Conservation (phyloP, 768 basidiomycete species). For the Lactarius quietus region DNA sequence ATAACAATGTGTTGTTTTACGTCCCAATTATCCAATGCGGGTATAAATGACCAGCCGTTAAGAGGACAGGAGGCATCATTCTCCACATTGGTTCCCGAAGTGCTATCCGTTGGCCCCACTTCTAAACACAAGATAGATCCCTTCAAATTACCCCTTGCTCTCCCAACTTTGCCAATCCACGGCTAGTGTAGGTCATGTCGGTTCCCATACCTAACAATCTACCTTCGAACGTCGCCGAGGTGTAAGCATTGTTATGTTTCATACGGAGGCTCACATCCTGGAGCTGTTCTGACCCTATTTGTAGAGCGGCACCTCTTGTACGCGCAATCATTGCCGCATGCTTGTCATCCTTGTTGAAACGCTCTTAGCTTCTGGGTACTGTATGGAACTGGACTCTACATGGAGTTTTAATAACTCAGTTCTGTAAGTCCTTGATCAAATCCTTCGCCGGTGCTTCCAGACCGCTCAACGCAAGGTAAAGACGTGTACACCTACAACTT, state of each 20-base stretch:
- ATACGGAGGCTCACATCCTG: not conserved
- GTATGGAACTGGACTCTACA: slow-evolving; percentile 17
- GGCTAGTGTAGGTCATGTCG: not conserved
- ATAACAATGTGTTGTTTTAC: no score
- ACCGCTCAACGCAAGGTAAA: not conserved
- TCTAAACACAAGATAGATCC: not conserved
- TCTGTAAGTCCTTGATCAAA: slow-evolving; percentile 5
- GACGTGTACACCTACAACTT: slow-evolving; percentile 20
- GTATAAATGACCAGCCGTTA: no score
- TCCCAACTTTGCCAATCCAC: no score
- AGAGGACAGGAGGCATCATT: not conserved
- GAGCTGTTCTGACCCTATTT: not conserved
- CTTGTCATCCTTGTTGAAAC: not conserved
- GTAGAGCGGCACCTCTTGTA: slow-evolving; percentile 14
- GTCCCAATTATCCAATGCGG: no score
- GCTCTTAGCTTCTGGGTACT: slow-evolving; percentile 8
- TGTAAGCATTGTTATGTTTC: not conserved
- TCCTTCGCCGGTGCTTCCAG: not conserved
- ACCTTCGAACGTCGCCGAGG: not conserved
- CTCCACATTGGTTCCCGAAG: not conserved
- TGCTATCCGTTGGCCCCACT: not conserved
- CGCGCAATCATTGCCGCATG: not conserved
- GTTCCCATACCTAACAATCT: not conserved
- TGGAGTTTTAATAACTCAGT: slow-evolving; percentile 11
- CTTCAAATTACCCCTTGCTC: no score